Evolutionary conservation across 1,284 basidiomycete genomes (phyloP).

Genomic region (Sporisorium graminicola): DNA sequence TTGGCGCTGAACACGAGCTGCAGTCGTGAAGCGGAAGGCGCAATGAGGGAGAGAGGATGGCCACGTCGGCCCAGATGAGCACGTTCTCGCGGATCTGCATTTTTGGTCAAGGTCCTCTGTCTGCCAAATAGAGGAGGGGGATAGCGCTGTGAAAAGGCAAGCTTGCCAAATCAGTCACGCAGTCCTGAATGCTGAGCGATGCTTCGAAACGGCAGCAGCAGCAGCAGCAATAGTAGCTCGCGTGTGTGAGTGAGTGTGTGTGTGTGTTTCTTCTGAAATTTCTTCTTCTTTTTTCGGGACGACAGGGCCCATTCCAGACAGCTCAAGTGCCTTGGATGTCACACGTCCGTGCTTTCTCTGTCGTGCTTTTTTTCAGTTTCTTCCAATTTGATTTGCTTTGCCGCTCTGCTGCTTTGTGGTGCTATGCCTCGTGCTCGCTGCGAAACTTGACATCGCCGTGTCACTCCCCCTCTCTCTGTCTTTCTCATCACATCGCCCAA

Average conservation of each 20-base stretch:
- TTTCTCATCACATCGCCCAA: background rate
- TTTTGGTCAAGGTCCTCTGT: background rate
- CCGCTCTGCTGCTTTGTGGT: background rate
- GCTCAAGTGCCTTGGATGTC: constrained; percentile 20
- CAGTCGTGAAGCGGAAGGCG: background rate
- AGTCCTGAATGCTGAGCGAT: constrained; percentile 1
- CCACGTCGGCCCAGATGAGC: constrained; percentile 19
- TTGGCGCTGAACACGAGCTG: background rate
- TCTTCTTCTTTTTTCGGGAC: constrained; percentile 5
- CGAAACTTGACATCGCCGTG: constrained; percentile 12
- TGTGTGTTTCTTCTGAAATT: constrained; percentile 5
- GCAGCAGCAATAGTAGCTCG: background rate
- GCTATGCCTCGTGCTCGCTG: constrained; percentile 7
- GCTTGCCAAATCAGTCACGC: background rate
- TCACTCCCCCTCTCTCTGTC: no score
- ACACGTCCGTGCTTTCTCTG: constrained; percentile 20
- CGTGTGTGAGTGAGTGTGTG: constrained; percentile 4
- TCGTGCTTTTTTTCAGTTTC: constrained; percentile 7
- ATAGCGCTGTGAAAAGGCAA: constrained; percentile 14
- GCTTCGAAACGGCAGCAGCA: background rate
- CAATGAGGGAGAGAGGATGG: background rate
- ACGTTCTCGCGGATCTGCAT: constrained; percentile 40
- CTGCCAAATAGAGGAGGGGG: no score
- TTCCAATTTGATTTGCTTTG: constrained; percentile 9
- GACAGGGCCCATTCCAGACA: constrained; percentile 20